Evolutionary conservation across 2,329 filamentous ascomycete genomes (phyloP).

Genomic region (Aspergillus cejpii): DNA sequence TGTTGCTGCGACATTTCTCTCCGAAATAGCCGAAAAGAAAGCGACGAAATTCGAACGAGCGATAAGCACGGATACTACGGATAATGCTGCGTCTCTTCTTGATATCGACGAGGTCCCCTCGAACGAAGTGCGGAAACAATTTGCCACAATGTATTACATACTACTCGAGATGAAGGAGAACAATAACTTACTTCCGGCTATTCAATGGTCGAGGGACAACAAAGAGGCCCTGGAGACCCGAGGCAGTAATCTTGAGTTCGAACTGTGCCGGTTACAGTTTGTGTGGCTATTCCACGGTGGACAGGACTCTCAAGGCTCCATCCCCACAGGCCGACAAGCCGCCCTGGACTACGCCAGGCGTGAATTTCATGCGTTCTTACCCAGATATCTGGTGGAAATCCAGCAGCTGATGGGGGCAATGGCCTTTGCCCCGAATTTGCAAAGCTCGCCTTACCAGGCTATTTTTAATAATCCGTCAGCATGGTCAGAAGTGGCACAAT

Average conservation of each 20-base stretch:
- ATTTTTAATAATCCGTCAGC: constrained; percentile 69
- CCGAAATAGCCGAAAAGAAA: constrained; percentile 55
- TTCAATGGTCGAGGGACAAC: constrained; percentile 74
- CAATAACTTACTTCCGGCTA: constrained; percentile 72
- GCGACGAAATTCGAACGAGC: constrained; percentile 29
- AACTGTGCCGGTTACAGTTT: constrained; percentile 83
- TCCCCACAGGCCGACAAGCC: constrained; percentile 30
- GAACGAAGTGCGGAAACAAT: constrained; percentile 67
- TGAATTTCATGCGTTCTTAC: constrained; percentile 68
- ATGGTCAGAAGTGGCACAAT: constrained; percentile 77
- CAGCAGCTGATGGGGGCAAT: constrained; percentile 75
- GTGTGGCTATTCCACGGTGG: constrained; percentile 76
- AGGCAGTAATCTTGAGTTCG: constrained; percentile 91
- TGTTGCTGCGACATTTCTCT: constrained; percentile 77
- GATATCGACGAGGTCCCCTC: constrained; percentile 56
- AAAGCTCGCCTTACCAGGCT: constrained; percentile 67
- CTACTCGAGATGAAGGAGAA: constrained; percentile 66
- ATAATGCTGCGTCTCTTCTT: constrained; percentile 40
- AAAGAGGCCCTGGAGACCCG: constrained; percentile 65
- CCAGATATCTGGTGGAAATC: constrained; percentile 70
- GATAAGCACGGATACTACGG: constrained; percentile 27
- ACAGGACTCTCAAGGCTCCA: constrained; percentile 46
- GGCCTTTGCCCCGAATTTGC: constrained; percentile 68
- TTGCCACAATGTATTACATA: constrained; percentile 85
- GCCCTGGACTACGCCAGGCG: constrained; percentile 70